Base-by-base conservation (phyloP, 2,329 filamentous ascomycete species). In the Sclerotinia nivalis region DNA sequence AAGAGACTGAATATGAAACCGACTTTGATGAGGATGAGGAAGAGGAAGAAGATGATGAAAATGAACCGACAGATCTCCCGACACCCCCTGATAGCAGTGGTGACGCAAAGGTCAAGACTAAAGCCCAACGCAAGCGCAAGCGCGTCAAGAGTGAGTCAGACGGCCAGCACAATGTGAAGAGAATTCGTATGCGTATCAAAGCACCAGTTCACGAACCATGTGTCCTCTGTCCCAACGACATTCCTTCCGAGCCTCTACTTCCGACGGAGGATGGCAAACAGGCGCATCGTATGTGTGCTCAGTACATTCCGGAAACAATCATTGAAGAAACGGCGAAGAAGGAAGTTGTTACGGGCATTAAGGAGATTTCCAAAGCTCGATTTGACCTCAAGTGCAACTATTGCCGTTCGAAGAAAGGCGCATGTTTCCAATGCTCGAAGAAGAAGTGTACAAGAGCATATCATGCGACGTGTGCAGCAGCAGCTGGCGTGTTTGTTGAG, bases 361-460 rank as follows among this genome's bases (percentile, higher is more conserved):
- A 87, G n/a, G 88, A 88, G 71, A 93, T 98, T 74, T 89, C 92
- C 78, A 95, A 96, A 79, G 93, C 92, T 69, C 91, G 95, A 28
- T 83, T 97, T 74, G 93, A 96, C 37, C 89, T 98, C 74, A 97
- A 97, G 80, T 99, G 96, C 80, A 89, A 97, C 72, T 97, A 93
- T 81, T 99, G 96, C 78, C 92, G 94, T 47, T 96, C 93, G 45
- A 96, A 96, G 80, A 92, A 91, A 70, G 96, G 96, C n/a, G 93
- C 93, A 22, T 97, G 95, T 81, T 96, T 99, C 82, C 95, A 98
- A 80, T 99, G 96, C 81, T 96, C 93, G 0, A 91, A 93, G 75
- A 95, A 94, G 83, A 98, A 97, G 79, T 99, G 96, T 77, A 91
- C 93, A 5, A 86, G 96, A 73, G 91, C 95, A 12, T 99, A 97